Evolutionary conservation across 2,329 filamentous ascomycete genomes (phyloP), one percentile per base, ranked within the genome.

Genomic region (Chaetomium sp.): DNA sequence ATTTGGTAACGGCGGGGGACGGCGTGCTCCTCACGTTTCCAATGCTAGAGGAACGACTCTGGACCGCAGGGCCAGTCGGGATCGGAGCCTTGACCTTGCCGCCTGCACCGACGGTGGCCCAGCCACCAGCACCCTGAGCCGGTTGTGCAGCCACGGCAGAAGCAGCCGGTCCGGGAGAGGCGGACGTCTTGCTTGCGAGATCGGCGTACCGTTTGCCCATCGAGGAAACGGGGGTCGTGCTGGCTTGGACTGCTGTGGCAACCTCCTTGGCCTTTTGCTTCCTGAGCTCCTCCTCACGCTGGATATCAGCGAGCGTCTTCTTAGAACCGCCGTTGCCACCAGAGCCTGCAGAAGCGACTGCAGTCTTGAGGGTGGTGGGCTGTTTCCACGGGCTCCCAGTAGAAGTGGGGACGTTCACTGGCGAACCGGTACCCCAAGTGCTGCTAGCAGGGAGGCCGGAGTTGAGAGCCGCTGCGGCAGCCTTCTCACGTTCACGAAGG

Each of bases 241-340:
- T 74, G 32, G 76, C 71, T 63, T 82, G 81, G 3, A 46, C 52
- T 1, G 4, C 46, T 11, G 71, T 70, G 2, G 78, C 72, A 6
- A 70, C 64, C 48, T 82, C 76, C 61, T 72, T 76, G 1, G 84
- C 81, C 69, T 87, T 89, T 65, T 87, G 85, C 79, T 99, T 99
- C 61, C 89, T 86, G 14, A 81, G 80, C 68, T 97, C 94, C 68
- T 99, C 94, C 73, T 99, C 94, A 60, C 91, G 91, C 70, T 97
- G 94, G 57, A 99, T 97, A 63, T 97, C 92, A 32, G 91, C 89
- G 45, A 97, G 78, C 0, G 91, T 96, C 80, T 96, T 96, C 77
- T 95, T 94, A 35, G 71, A 69, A 11, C 67, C 65, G 11, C 68
- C 66, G 35, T 70, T 66, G 12, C 69, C 19, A 27, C 19, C 65